Conservation (phyloP, 139 green algal genomes). For the Asterochloris sp. region DNA sequence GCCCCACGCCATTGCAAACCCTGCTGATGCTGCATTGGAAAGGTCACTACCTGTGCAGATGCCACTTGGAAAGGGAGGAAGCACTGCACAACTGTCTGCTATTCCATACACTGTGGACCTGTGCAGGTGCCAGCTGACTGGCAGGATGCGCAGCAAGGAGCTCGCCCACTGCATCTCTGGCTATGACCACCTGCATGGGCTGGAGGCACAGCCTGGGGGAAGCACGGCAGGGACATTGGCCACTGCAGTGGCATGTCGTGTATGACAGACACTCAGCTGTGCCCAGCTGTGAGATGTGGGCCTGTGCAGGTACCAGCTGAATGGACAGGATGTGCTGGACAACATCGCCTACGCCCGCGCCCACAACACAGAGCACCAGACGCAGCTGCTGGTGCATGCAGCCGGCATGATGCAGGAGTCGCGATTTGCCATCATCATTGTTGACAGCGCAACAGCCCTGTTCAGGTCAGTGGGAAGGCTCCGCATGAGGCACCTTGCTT, state of each 20-base stretch:
- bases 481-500: slow-evolving; percentile 40
- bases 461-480: no score
- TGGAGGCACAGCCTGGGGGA: no score
- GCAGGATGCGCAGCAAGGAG: slow-evolving; percentile 73
- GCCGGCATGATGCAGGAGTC: slow-evolving; percentile 92
- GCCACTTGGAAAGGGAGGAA: no score
- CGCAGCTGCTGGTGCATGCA: slow-evolving; percentile 80
- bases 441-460: slow-evolving; percentile 94
- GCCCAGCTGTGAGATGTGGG: not conserved
- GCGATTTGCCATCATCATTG: slow-evolving; percentile 90
- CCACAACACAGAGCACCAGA: slow-evolving; percentile 98
- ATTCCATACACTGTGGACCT: not conserved
- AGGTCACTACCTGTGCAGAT: no score
- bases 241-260: not conserved
- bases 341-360: slow-evolving; percentile 97
- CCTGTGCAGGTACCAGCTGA: slow-evolving; percentile 76
- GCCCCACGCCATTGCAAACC: no score
- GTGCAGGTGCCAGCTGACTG: slow-evolving; percentile 78
- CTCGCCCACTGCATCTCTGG: no score
- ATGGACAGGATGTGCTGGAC: slow-evolving; percentile 90
- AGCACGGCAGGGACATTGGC: no score
- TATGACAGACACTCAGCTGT: not conserved
- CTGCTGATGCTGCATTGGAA: no score
- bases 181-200: no score
- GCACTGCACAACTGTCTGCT: no score